These are phyloP conservation scores for Epichloe brachyelytri DNA, from an alignment of 2,329 filamentous ascomycete species.

Conservation along the genomic window DNA sequence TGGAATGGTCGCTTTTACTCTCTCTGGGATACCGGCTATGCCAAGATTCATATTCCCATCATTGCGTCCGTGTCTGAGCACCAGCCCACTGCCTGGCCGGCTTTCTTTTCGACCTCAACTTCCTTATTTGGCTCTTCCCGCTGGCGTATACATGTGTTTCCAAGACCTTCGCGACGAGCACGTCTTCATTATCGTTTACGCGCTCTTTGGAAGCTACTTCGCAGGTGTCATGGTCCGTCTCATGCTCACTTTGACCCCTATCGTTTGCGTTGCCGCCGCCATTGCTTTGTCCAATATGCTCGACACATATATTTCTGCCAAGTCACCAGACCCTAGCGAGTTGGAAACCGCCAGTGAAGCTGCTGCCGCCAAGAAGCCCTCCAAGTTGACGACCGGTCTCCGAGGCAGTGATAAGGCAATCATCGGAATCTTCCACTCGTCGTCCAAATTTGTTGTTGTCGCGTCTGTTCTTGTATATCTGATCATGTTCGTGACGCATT, in stretches of 20 bases:
- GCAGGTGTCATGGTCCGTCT: slow-evolving; percentile 98
- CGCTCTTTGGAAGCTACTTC: slow-evolving; percentile 95
- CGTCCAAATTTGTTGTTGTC: slow-evolving; percentile 71
- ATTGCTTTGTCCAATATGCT: slow-evolving; percentile 79
- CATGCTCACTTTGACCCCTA: slow-evolving; percentile 92
- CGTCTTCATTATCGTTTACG: slow-evolving; percentile 94
- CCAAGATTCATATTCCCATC: slow-evolving; percentile 98
- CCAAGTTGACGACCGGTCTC: slow-evolving; percentile 38
- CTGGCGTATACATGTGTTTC: slow-evolving; percentile 97
- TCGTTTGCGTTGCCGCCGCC: slow-evolving; percentile 89
- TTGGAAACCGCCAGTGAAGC: slow-evolving; percentile 32
- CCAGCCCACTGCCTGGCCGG: slow-evolving; percentile 96
- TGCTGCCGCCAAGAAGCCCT: slow-evolving; percentile 43
- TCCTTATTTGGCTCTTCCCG: slow-evolving; percentile 98
- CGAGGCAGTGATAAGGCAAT: slow-evolving; percentile 59
- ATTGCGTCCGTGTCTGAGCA: slow-evolving; percentile 99
- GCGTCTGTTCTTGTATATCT: slow-evolving; percentile 65
- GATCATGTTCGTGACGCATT: slow-evolving; percentile 88
- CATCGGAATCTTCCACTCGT: slow-evolving; percentile 68
- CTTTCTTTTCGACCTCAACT: slow-evolving; percentile 98
- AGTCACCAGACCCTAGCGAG: slow-evolving; percentile 44
- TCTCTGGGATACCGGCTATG: slow-evolving; percentile 95
- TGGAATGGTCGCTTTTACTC: slow-evolving; percentile 99
- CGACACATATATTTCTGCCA: slow-evolving; percentile 65
- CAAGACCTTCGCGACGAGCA: slow-evolving; percentile 88